Evolutionary conservation across 345 rosid genomes (phyloP).

Genomic region (Murraya paniculata): DNA sequence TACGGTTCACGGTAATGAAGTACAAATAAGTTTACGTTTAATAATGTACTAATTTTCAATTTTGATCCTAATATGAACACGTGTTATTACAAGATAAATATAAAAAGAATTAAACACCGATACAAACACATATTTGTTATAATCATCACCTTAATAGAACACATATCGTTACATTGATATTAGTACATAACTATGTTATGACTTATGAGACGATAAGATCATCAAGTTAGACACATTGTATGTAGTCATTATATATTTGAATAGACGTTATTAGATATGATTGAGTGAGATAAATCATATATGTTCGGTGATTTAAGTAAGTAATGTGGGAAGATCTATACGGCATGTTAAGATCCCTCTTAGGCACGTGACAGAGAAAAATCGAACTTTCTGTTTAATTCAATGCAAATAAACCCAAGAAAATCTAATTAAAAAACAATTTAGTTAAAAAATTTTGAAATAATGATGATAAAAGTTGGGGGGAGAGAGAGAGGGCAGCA

Average conservation of each 20-base stretch:
- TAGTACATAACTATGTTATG: too few relatives aligned
- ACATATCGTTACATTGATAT: background rate
- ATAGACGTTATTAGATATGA: background rate
- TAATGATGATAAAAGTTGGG: background rate
- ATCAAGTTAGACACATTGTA: background rate
- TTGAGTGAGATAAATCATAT: slow-evolving; percentile 18
- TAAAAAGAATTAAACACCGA: too few relatives aligned
- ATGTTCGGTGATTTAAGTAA: slow-evolving; percentile 39
- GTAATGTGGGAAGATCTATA: background rate
- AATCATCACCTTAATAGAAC: background rate
- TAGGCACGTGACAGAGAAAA: slow-evolving; percentile 24
- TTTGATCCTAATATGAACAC: too few relatives aligned
- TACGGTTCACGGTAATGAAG: too few relatives aligned
- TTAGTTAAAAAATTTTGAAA: background rate
- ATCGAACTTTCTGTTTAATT: background rate
- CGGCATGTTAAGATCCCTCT: too few relatives aligned
- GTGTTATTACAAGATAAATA: too few relatives aligned
- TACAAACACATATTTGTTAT: accelerated
- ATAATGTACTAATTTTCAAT: too few relatives aligned
- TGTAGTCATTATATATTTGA: background rate
- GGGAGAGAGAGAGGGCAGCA: slow-evolving; percentile 21
- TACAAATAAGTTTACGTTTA: too few relatives aligned
- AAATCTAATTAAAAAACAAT: background rate
- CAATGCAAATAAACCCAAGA: background rate
- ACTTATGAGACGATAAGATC: background rate